Evolutionary conservation across 352 stramenopile genomes (phyloP).

Genomic region (Pythium oligandrum): DNA sequence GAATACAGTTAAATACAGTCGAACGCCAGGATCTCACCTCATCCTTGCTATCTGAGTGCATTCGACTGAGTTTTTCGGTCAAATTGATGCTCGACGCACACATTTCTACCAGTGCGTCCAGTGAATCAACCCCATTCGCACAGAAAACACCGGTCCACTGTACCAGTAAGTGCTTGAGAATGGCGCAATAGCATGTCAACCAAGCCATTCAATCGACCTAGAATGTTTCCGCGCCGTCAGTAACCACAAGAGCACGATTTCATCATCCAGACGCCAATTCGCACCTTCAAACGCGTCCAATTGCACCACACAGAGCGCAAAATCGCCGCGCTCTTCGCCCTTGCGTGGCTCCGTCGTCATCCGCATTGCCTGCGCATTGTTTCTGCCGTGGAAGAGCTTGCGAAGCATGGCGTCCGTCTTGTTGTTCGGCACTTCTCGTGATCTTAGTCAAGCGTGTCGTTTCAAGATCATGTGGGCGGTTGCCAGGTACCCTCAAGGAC

Average conservation of each 20-base stretch:
- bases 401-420: conserved; percentile 30
- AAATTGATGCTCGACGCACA: conserved; percentile 8
- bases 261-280: neutral
- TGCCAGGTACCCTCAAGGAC: too few species aligned
- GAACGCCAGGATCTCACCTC: neutral
- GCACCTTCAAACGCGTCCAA: conserved; percentile 23
- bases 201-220: conserved; percentile 8
- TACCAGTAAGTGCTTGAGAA: conserved; percentile 13
- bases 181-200: conserved; percentile 14
- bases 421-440: too few species aligned
- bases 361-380: conserved; percentile 6
- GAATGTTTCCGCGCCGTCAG: neutral
- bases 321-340: conserved; percentile 8
- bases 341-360: too few species aligned
- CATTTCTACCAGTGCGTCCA: conserved; percentile 7
- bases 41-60: neutral
- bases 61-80: conserved; percentile 1
- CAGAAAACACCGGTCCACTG: too few species aligned
- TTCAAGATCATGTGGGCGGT: too few species aligned
- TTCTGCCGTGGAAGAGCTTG: conserved; percentile 40
- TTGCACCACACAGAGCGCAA: conserved; percentile 5
- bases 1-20: too few species aligned
- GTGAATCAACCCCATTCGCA: neutral
- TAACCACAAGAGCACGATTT: too few species aligned
- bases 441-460: too few species aligned